A percentile compares a stretch with the other conserved stretches of the same genome.
These are phyloP conservation scores for Gentiana straminea DNA, from an alignment of 257 asterid genomes.

Conservation along the genomic window DNA sequence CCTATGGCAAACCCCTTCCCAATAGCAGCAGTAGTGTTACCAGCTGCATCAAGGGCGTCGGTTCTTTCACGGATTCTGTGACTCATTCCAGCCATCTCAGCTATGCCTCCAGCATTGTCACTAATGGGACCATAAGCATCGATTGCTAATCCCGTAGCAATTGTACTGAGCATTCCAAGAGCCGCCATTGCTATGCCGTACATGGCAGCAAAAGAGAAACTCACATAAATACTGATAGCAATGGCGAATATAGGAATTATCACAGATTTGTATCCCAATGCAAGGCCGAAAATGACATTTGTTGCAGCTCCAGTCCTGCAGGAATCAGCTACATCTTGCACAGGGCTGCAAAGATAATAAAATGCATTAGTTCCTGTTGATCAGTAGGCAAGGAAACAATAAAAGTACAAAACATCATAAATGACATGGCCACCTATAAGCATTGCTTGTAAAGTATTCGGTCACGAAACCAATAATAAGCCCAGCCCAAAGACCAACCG, in stretches of 20 bases:
- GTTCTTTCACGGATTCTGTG: conserved; percentile 86
- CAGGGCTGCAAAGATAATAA: conserved; percentile 27
- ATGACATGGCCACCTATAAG: conserved; percentile 56
- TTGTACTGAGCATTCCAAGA: conserved; percentile 90
- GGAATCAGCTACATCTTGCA: conserved; percentile 96
- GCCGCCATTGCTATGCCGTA: conserved; percentile 91
- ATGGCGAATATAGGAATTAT: conserved; percentile 85
- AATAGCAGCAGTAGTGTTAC: conserved; percentile 91
- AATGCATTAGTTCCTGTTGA: background rate
- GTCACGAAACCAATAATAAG: conserved; percentile 88
- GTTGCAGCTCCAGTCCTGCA: conserved; percentile 98
- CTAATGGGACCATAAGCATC: conserved; percentile 98
- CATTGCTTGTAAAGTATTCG: conserved; percentile 86
- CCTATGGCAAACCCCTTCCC: conserved; percentile 98
- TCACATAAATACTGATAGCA: conserved; percentile 71
- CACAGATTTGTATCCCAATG: conserved; percentile 89
- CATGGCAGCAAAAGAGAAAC: conserved; percentile 89
- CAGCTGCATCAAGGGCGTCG: conserved; percentile 96
- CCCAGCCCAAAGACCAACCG: conserved; percentile 97
- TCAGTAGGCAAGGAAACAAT: background rate
- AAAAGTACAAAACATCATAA: background rate
- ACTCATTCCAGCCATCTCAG: conserved; percentile 98
- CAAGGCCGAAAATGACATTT: conserved; percentile 86
- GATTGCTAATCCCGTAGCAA: conserved; percentile 85
- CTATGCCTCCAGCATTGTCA: conserved; percentile 93